These are phyloP conservation scores for Fusarium sp. DNA, from an alignment of 2,329 filamentous ascomycete species.

Conservation along the genomic window DNA sequence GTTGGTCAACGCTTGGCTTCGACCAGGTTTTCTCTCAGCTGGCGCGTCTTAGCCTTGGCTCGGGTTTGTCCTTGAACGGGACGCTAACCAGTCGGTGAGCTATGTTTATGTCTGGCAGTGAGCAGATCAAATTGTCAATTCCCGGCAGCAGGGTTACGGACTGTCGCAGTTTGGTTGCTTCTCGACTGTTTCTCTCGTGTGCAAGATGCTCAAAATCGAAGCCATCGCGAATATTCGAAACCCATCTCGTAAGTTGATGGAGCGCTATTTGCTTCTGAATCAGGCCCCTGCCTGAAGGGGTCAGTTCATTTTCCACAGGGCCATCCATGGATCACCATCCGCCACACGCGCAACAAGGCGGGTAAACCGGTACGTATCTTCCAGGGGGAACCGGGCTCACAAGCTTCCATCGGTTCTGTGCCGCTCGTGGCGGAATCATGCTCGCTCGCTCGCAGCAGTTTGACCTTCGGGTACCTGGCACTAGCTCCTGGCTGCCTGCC, in stretches of 20 bases:
- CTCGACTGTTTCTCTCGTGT: background rate
- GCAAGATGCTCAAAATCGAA: background rate
- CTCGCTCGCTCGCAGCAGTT: background rate
- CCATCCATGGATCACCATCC: background rate
- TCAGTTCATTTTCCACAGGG: background rate
- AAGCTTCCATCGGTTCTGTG: constrained; percentile 13
- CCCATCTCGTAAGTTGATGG: constrained; percentile 12
- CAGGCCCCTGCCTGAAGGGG: background rate
- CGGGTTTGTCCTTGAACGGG: background rate
- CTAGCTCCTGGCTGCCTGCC: constrained; percentile 20
- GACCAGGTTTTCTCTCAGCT: background rate
- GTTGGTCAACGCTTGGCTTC: constrained; percentile 9
- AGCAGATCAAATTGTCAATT: background rate
- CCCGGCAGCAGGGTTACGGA: background rate
- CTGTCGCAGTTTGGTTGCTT: constrained; percentile 1
- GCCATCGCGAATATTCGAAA: constrained; percentile 7
- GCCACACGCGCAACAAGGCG: background rate
- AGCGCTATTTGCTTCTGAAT: constrained; percentile 1
- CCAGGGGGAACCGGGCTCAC: constrained; percentile 21
- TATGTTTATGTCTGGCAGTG: background rate
- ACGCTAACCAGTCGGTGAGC: constrained; percentile 5
- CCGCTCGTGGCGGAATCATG: constrained; percentile 16
- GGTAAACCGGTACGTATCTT: background rate
- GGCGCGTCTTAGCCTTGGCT: constrained; percentile 16
- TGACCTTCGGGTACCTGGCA: constrained; percentile 38